Evolutionary conservation across 352 stramenopile species (phyloP), one percentile per base, ranked within the genome.

Genomic region (Phytophthora constricta): DNA sequence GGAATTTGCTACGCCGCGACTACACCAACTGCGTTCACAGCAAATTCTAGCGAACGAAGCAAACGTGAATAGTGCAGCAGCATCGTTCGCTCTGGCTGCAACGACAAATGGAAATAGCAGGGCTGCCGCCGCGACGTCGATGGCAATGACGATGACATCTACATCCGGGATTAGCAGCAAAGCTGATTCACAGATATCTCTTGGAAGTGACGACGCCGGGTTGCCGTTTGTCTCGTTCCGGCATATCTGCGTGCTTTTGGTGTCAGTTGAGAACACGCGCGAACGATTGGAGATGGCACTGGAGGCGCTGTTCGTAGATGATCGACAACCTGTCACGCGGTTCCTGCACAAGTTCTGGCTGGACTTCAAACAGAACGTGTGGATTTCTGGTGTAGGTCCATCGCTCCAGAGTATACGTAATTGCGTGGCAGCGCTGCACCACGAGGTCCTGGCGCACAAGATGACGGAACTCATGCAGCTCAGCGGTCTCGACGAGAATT

Each of bases 21-120:
- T 86, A 26, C 70, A 84, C 43, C 79, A 90, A 27, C 57, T 84
- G 9, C 77, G 81, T 2, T 90, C 81, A 1, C 74, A 87, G 52
- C 79, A 90, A 60, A 82, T 90, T 49, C 61, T 87, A 26, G 58
- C 34, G 0, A 74, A 54, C 11, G 79, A 90, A 55, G 67, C 48
- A 0, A 64, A 51, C 20, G 27, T 60, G 10, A 61, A 50, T 4
- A 66, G 53, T 19, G 62, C 64, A 1, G 42, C 59, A 14, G 66
- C 69, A 1, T 51, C 60, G 26, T 69, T 74, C 17, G 39, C 47
- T 4, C 47, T 69, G 17, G 10, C 53, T 33, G 16, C 52, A 25
- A 56, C 63, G 11, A 33, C 62, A 17, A 77, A 69, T 25, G 58
- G 27, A 16, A 75, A 61, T 7, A 66, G 58, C 26, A 48, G 54